Conservation (phyloP, 768 basidiomycete genomes). For the Boletus rufocinnamomeus region DNA sequence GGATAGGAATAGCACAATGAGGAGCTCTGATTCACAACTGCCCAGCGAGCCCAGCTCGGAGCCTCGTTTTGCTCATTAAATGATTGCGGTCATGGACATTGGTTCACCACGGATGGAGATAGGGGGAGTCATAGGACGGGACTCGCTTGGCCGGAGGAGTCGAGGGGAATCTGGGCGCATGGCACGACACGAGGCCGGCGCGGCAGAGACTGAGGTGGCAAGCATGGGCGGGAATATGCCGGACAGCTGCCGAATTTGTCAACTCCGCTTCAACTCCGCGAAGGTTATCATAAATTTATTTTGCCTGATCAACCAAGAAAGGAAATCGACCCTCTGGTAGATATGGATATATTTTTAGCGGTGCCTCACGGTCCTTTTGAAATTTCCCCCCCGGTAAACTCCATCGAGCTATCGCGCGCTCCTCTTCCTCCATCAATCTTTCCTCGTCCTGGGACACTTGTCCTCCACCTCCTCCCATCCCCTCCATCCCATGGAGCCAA, state of each 20-base stretch:
- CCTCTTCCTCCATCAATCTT: conserved; percentile 30
- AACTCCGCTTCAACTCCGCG: conserved; percentile 30
- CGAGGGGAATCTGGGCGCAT: conserved; percentile 13
- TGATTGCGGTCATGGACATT: background rate
- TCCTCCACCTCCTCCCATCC: background rate
- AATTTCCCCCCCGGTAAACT: conserved; percentile 17
- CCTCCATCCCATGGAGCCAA: conserved; percentile 25
- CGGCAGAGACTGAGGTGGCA: conserved; percentile 7
- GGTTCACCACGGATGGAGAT: background rate
- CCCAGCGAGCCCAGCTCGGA: no score
- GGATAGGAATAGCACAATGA: background rate
- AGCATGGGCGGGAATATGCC: conserved; percentile 6
- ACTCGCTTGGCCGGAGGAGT: conserved; percentile 6
- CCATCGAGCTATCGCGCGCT: conserved; percentile 19
- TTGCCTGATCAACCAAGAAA: conserved; percentile 26
- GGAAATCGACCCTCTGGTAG: conserved; percentile 16
- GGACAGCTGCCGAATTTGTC: background rate
- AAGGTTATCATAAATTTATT: conserved; percentile 12
- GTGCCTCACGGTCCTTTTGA: conserved; percentile 3
- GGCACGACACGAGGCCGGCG: conserved; percentile 19
- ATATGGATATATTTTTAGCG: conserved; percentile 21
- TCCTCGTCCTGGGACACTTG: conserved; percentile 24
- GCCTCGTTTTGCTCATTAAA: background rate
- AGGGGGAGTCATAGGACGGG: conserved; percentile 4
- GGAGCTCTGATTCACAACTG: background rate